These are phyloP conservation scores for Solanum etuberosum DNA, from an alignment of 257 asterid genomes.

Conservation along the genomic window DNA sequence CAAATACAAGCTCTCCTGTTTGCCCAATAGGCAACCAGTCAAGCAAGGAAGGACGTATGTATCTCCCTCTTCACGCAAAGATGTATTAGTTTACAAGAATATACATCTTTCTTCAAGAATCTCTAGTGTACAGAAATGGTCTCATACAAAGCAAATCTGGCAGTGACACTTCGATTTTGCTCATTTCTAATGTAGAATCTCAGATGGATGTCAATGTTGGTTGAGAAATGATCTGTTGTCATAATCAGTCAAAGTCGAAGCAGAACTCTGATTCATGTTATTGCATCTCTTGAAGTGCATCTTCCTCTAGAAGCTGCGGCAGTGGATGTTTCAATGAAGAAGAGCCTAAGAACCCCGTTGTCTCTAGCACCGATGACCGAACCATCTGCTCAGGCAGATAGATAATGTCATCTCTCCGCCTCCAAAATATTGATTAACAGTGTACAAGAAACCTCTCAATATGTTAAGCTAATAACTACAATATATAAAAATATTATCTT, in stretches of 20 bases:
- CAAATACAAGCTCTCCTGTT: not conserved
- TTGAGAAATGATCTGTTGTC: not conserved
- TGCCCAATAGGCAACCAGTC: not conserved
- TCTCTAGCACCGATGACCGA: slow-evolving; percentile 48
- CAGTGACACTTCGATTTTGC: not conserved
- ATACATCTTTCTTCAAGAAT: not conserved
- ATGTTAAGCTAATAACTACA: not conserved
- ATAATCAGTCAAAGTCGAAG: not conserved
- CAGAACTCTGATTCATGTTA: slow-evolving; percentile 6
- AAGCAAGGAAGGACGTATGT: not conserved
- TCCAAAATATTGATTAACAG: not conserved
- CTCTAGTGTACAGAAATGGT: not conserved
- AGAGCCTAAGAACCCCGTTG: slow-evolving; percentile 34
- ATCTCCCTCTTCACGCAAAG: not conserved
- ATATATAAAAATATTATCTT: not conserved
- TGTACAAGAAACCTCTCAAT: not conserved
- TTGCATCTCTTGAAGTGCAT: slow-evolving; percentile 31
- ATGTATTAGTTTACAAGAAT: not conserved
- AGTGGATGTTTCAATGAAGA: slow-evolving; percentile 21
- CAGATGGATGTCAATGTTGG: not conserved
- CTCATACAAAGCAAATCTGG: not conserved
- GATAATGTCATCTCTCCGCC: not conserved
- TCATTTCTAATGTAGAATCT: not conserved
- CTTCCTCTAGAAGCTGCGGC: slow-evolving; percentile 45
- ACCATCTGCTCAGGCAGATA: slow-evolving; percentile 52